Evolutionary conservation across 768 basidiomycete species (phyloP), one percentile per base, ranked within the genome.

Genomic region (Zangia roseola): DNA sequence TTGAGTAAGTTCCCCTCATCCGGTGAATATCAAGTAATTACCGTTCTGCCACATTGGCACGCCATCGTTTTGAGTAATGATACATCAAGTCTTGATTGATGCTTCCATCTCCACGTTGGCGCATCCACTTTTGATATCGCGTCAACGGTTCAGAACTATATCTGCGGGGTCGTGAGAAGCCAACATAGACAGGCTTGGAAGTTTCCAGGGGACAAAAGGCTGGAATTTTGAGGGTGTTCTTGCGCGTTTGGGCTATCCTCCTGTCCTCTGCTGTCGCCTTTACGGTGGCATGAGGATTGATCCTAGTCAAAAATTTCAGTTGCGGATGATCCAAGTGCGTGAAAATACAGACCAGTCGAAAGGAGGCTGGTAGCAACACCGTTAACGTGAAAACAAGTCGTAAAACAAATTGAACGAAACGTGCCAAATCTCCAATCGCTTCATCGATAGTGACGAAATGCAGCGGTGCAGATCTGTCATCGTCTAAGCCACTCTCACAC

Each of bases 361-460:
- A 2, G 67, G 70, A 25, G 82, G 82, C 83, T 88, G 45, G 34
- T 36, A 28, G 40, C 24, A 42, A 52, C 21, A 43, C 2, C 31
- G 23, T 39, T 26, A 43, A 28, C 17, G 20, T 50, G 20, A 58
- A 39, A 41, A 51, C 20, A 34, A 46, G 33, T 30, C 38, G 39
- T 38, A 33, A 35, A 49, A 50, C 39, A 53, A 26, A 49, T 45
- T 33, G 26, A 48, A 51, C 23, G 34, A 40, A 10, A 71, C 84
- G 44, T 66, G 84, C 87, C 69, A 91, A 57, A 60, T 91, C 88
- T 13, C 74, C 69, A 44, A 87, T 82, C 4, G 88, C 85, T 56
- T 86, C 84, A 31, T 77, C 61, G 3, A 89, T 74, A 0, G 81
- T 83, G 4, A 88, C 74, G 14, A 77, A 65, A 19, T 64, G 70